Percentiles rank a stretch among this genome's conserved stretches.
Conservation (phyloP, 495 filamentous ascomycete species). For the Annulohypoxylon stygium region DNA sequence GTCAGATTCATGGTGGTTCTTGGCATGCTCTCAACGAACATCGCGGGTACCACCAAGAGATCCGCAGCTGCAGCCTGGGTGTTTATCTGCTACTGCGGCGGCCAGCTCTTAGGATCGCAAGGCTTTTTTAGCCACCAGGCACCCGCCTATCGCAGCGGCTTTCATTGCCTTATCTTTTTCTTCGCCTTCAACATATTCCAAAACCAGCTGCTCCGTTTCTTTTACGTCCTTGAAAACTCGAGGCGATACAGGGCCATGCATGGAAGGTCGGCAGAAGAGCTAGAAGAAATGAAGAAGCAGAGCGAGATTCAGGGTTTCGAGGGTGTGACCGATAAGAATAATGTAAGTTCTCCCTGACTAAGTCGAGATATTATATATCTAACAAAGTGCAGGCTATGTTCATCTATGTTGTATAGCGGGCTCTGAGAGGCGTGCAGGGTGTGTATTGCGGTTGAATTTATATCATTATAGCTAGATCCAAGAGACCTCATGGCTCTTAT, state of each 20-base stretch:
- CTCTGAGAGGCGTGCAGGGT: neutral
- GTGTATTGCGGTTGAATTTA: neutral
- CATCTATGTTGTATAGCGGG: slow-evolving; percentile 32
- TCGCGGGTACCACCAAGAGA: slow-evolving; percentile 54
- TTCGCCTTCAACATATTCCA: slow-evolving; percentile 43
- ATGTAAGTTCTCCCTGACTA: slow-evolving; percentile 46
- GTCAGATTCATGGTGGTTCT: slow-evolving; percentile 43
- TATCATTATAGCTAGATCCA: neutral
- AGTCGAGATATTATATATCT: neutral
- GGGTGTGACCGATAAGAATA: slow-evolving; percentile 49
- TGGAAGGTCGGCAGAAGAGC: slow-evolving; percentile 45
- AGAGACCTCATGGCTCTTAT: slow-evolving; percentile 2
- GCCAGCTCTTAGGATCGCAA: slow-evolving; percentile 51
- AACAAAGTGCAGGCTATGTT: slow-evolving; percentile 41
- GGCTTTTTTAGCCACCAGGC: slow-evolving; percentile 43
- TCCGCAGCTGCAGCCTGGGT: slow-evolving; percentile 47
- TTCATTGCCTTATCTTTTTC: slow-evolving; percentile 43
- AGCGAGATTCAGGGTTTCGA: slow-evolving; percentile 50
- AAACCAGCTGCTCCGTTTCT: slow-evolving; percentile 38
- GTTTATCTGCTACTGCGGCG: slow-evolving; percentile 52
- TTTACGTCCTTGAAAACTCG: slow-evolving; percentile 45
- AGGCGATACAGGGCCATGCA: slow-evolving; percentile 39
- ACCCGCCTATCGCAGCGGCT: slow-evolving; percentile 39
- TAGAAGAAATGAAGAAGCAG: slow-evolving; percentile 43
- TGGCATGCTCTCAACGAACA: slow-evolving; percentile 45